These are phyloP conservation scores for Hymenoscyphus fraxineus DNA, from an alignment of 2,329 filamentous ascomycete genomes.

Conservation along the genomic window DNA sequence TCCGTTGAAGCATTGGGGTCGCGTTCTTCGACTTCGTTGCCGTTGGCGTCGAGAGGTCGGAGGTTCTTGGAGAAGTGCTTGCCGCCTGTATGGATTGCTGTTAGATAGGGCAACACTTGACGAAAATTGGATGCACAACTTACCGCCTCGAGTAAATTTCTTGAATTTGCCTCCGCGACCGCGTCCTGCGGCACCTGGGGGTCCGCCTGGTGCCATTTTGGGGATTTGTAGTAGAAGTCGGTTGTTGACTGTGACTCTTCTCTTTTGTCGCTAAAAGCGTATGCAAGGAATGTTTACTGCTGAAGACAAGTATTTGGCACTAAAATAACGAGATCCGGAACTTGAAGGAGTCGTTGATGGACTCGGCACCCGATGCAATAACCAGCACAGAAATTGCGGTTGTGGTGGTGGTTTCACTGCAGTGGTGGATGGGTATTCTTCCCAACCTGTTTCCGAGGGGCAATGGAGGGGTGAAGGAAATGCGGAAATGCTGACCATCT, in stretches of 20 bases:
- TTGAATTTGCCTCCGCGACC: conserved; percentile 91
- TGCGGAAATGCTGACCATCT: background rate
- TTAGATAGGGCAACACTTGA: background rate
- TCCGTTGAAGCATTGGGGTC: conserved; percentile 49
- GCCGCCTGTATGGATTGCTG: conserved; percentile 58
- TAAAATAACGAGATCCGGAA: background rate
- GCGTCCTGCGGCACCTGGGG: conserved; percentile 37
- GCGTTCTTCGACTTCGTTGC: conserved; percentile 81
- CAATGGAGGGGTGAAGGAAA: background rate
- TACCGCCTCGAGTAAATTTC: conserved; percentile 90
- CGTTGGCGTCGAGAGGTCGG: conserved; percentile 81
- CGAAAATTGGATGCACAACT: conserved; percentile 26
- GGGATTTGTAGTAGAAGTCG: conserved; percentile 5
- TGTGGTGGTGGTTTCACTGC: background rate
- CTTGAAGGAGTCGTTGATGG: background rate
- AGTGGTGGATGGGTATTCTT: background rate
- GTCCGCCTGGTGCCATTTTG: conserved; percentile 49
- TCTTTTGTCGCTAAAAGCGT: background rate
- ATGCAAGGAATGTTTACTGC: background rate
- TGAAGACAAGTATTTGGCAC: background rate
- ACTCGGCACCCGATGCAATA: background rate
- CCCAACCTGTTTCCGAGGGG: background rate
- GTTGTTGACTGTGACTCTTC: background rate
- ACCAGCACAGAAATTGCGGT: conserved; percentile 3
- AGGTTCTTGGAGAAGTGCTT: conserved; percentile 94